Percentiles rank a stretch among this genome's conserved stretches.
These are phyloP conservation scores for Pontederia crassipes DNA, from an alignment of 176 grass and related monocot species.

Conservation along the genomic window DNA sequence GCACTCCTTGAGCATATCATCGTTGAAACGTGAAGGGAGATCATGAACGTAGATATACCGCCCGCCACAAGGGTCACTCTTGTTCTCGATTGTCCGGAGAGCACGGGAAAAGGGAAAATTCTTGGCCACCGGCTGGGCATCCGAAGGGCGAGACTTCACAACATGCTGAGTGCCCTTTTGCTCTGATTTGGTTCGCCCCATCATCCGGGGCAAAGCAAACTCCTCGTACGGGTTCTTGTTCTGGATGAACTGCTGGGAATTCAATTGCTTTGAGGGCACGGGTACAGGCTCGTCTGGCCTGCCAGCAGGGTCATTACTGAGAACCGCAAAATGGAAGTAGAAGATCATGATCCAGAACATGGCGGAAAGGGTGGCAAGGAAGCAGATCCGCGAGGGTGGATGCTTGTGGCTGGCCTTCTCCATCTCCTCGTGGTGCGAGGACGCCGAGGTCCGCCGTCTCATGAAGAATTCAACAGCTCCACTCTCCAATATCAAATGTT, in stretches of 20 bases:
- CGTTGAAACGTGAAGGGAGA: slow-evolving; percentile 57
- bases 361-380: slow-evolving; percentile 25
- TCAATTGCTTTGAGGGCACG: neutral
- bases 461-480: neutral
- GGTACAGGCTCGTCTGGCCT: neutral
- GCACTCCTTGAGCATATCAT: slow-evolving; percentile 51
- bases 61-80: slow-evolving; percentile 32
- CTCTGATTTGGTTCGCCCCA: neutral
- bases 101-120: neutral
- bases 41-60: slow-evolving; percentile 64
- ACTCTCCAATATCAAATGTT: neutral
- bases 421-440: slow-evolving; percentile 5
- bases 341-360: slow-evolving; percentile 35
- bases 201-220: too few species aligned
- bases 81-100: neutral
- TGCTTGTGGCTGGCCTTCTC: slow-evolving; percentile 16
- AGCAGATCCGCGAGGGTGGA: slow-evolving; percentile 16
- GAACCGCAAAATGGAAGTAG: slow-evolving; percentile 33
- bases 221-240: too few species aligned
- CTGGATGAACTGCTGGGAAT: neutral
- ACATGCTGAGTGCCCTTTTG: neutral
- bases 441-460: neutral
- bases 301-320: neutral
- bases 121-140: neutral
- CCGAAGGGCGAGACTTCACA: neutral